These are phyloP conservation scores for Solanum commersonii DNA, from an alignment of 257 asterid species.

Conservation along the genomic window DNA sequence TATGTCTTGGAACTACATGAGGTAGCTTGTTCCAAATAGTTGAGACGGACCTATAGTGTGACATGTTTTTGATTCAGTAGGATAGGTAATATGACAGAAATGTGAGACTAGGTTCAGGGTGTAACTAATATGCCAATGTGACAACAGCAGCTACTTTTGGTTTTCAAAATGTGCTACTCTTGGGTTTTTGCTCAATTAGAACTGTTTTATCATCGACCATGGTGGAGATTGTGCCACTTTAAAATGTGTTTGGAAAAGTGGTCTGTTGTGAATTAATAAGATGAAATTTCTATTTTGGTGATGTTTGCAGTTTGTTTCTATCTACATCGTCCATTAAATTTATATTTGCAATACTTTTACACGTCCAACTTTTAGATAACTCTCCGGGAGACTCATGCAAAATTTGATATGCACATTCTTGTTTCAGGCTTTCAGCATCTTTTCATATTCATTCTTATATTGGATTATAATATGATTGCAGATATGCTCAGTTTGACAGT, in stretches of 20 bases:
- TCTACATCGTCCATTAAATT: neutral
- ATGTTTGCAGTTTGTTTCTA: neutral
- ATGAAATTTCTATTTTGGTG: neutral
- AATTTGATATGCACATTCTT: neutral
- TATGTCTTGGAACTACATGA: neutral
- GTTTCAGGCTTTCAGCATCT: neutral
- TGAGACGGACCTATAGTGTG: neutral
- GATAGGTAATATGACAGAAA: neutral
- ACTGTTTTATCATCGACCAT: neutral
- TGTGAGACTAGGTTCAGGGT: neutral
- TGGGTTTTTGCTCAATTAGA: neutral
- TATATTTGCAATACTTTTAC: neutral
- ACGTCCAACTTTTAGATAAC: neutral
- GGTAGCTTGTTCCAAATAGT: neutral
- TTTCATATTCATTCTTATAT: neutral
- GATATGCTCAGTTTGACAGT: conserved; percentile 94
- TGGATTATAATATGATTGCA: conserved; percentile 24
- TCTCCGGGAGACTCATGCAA: neutral
- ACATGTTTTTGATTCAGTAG: neutral
- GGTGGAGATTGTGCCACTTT: neutral
- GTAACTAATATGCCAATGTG: neutral
- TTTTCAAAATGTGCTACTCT: neutral
- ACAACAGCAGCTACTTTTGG: neutral
- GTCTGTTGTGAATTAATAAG: neutral
- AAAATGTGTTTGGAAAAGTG: neutral